Evolutionary conservation across 805 yeast genomes (phyloP).

Genomic region (Candida krabiensis): DNA sequence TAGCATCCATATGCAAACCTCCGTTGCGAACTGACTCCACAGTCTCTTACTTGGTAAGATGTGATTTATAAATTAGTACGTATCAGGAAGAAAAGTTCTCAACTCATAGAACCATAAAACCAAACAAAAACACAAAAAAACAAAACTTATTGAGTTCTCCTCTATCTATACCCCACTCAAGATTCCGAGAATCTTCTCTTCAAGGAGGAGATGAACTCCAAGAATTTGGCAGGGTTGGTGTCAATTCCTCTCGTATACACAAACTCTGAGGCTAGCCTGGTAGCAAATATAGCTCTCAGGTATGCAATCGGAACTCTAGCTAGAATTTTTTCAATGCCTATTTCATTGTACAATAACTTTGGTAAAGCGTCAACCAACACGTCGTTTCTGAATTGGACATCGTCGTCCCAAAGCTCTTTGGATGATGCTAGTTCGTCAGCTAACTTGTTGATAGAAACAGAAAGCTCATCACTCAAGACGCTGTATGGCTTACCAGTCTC

Average conservation of each 20-base stretch:
- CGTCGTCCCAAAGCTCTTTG: slow-evolving; percentile 82
- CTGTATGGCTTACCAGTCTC: slow-evolving; percentile 62
- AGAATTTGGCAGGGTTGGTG: slow-evolving; percentile 76
- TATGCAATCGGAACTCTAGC: slow-evolving; percentile 84
- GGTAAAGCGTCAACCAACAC: slow-evolving; percentile 82
- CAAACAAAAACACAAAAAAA: no score
- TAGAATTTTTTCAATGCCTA: slow-evolving; percentile 68
- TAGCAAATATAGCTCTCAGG: slow-evolving; percentile 84
- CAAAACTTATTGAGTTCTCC: no score
- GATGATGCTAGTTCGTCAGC: slow-evolving; percentile 83
- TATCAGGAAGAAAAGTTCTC: no score
- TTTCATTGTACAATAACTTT: slow-evolving; percentile 57
- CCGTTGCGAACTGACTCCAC: no score
- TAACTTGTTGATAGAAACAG: slow-evolving; percentile 78
- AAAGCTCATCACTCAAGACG: slow-evolving; percentile 77
- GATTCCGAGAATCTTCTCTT: slow-evolving; percentile 48
- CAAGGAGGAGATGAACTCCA: slow-evolving; percentile 63
- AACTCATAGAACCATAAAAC: no score
- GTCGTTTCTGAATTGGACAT: slow-evolving; percentile 69
- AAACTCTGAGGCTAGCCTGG: slow-evolving; percentile 79
- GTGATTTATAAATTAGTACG: no score
- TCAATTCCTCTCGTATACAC: slow-evolving; percentile 81
- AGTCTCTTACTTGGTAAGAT: no score
- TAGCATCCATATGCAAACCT: no score
- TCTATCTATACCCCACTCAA: no score